Evolutionary conservation across 2,329 filamentous ascomycete species (phyloP), one percentile per base, ranked within the genome.

Genomic region (Talaromyces sp.): DNA sequence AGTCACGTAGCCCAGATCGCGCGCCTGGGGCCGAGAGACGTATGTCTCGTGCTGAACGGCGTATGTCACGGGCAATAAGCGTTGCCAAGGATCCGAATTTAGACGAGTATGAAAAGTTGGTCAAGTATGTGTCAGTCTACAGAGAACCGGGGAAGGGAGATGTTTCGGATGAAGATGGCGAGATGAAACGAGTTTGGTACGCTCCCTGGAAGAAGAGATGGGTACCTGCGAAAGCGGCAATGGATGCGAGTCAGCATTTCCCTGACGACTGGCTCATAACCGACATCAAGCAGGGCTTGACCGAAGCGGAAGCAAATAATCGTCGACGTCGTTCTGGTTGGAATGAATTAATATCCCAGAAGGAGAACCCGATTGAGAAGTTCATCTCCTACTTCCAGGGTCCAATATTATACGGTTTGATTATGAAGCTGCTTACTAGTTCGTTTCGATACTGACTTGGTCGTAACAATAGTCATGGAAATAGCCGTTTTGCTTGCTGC

Each of bases 341-440:
- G 80, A 91, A 91, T 75, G 88, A 91, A 72, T 80, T 91, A 71
- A 80, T 83, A n/a, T 85, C 87, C n/a, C 88, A 90, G 77, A 90
- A 89, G 78, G 86, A 88, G 74, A 91, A 90, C 75, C 79, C 89
- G 72, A 82, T 90, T 69, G 78, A 87, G 71, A 88, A 91, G 77
- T 87, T 91, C 75, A 75, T 91, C 63, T 83, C 84, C 65, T 91
- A 88, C 78, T 91, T 91, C 80, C 84, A 79, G 57, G 88, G 88
- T 61, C 88, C 88, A 48, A 88, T 91, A 79, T 84, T 90, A 63
- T 91, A 90, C 74, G 87, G 88, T 90, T 21, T 17, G 52, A 55
- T 53, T n/a, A 48, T 43, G 9, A n/a, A 21, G n/a, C 17, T 19
- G 14, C 27, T n/a, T 14, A 24, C 10, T 35, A 2, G 35, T 29